A percentile compares a stretch with the other conserved stretches of the same genome.
Conservation (phyloP, 73 alveolate species). For the Breviolum minutum region DNA sequence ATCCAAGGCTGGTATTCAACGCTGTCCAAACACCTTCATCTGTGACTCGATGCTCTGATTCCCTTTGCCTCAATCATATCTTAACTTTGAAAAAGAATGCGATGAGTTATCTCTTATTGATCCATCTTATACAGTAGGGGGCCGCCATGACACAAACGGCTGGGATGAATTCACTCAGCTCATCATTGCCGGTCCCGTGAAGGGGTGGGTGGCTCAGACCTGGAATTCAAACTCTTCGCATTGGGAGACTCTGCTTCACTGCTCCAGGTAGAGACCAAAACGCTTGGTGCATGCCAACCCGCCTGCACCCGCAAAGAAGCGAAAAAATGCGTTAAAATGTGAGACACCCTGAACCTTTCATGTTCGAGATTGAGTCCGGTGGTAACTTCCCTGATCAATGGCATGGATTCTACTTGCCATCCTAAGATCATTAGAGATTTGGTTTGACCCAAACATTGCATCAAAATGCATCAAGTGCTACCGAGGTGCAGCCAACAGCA, state of each 20-base stretch:
- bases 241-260: slow-evolving; percentile 24
- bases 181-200: not conserved
- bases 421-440: too few species aligned
- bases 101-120: not conserved
- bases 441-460: too few species aligned
- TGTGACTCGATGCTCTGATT: too few species aligned
- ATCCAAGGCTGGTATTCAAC: not conserved
- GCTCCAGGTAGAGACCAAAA: slow-evolving; percentile 46
- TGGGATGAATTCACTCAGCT: not conserved
- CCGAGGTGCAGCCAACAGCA: slow-evolving; percentile 37
- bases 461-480: not conserved
- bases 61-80: not conserved
- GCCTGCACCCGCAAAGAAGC: not conserved
- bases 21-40: not conserved
- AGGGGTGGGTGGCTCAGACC: not conserved
- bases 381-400: too few species aligned
- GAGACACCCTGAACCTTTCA: too few species aligned
- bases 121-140: not conserved
- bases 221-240: not conserved
- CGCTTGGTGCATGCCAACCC: slow-evolving; percentile 51
- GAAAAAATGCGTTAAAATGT: too few species aligned
- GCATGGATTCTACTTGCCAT: too few species aligned
- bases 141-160: not conserved
- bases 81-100: not conserved
- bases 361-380: too few species aligned